Evolutionary conservation across 1,284 basidiomycete genomes (phyloP), one percentile per base, ranked within the genome.

Genomic region (Rhodotorula sp.): DNA sequence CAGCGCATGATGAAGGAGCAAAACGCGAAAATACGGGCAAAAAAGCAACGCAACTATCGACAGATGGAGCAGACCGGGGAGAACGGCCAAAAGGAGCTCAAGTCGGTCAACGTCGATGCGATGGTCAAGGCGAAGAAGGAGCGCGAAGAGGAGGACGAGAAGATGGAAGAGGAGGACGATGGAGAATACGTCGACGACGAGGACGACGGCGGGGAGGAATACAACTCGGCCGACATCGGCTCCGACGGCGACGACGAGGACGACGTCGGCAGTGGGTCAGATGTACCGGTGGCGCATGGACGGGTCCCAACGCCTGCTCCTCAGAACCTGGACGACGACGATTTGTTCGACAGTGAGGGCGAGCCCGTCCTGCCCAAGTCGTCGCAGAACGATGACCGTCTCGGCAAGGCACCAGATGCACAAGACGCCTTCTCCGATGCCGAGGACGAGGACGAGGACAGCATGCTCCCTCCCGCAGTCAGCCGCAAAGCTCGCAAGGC

Each of bases 91-190:
- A 17, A n/a, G 14, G 49, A 51, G 33, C 59, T 68, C 6, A 51
- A 45, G 26, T 45, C 60, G 18, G 60, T 73, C 29, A 62, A 75
- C 60, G 67, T 73, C 20, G 24, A 59, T 26, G 55, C 37, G 6
- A n/a, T 75, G 53, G 12, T 75, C 33, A 57, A 60, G 51, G 69
- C 66, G 60, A 66, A 67, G 63, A 24, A 66, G 53, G 51, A 61
- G n/a, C 46, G 42, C 17, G 53, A 67, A 48, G 54, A 64, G 33
- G 59, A 60, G 10, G 37, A 65, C 15, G 67, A 58, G 44, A 20
- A 49, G 48, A 60, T 54, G 44, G 70, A 62, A 15, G 60, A 63
- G 44, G 60, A 48, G 20, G 73, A 65, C n/a, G 67, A 71, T 22
- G 60, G 62, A 2, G 72, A 73, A 33, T 69, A 70, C 33, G 49